Percentiles rank a stretch among this genome's conserved stretches.
Evolutionary conservation across 495 filamentous ascomycete species (phyloP).

Genomic region (Neurospora tetrasperma): DNA sequence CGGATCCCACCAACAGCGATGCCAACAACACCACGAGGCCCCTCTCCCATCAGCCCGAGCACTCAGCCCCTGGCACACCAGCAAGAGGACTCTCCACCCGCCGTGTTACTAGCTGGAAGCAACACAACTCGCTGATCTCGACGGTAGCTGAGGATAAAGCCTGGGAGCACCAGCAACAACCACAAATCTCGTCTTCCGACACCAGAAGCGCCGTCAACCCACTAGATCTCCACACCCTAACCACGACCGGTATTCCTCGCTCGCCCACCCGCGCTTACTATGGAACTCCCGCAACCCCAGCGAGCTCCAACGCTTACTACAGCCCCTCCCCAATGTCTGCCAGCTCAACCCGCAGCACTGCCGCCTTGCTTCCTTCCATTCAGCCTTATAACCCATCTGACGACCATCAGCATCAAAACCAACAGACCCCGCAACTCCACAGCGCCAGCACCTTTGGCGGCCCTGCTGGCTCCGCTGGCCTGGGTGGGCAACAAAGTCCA

Average conservation of each 20-base stretch:
- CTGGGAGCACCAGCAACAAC: constrained; percentile 2
- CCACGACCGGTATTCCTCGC: constrained; percentile 11
- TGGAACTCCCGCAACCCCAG: constrained; percentile 10
- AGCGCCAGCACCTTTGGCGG: constrained; percentile 14
- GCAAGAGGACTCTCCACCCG: background rate
- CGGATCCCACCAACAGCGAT: background rate
- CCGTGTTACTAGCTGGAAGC: constrained; percentile 16
- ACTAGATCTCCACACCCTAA: constrained; percentile 8
- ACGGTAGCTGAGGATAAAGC: constrained; percentile 4
- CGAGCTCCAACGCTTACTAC: constrained; percentile 16
- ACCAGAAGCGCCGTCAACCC: constrained; percentile 5
- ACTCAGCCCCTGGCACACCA: background rate
- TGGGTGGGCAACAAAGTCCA: constrained; percentile 14
- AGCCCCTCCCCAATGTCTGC: constrained; percentile 25
- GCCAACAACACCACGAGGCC: constrained; percentile 1
- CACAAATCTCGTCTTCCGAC: background rate
- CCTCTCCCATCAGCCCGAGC: background rate
- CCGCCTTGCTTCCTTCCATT: constrained; percentile 25
- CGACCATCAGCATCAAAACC: constrained; percentile 20
- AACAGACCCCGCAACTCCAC: constrained; percentile 6
- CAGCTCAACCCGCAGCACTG: constrained; percentile 23
- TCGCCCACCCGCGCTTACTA: constrained; percentile 16
- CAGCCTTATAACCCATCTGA: constrained; percentile 32
- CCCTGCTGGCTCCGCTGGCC: background rate
- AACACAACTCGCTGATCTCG: constrained; percentile 6